Conservation (phyloP, 306 rosid genomes). For the Sindora glabra region DNA sequence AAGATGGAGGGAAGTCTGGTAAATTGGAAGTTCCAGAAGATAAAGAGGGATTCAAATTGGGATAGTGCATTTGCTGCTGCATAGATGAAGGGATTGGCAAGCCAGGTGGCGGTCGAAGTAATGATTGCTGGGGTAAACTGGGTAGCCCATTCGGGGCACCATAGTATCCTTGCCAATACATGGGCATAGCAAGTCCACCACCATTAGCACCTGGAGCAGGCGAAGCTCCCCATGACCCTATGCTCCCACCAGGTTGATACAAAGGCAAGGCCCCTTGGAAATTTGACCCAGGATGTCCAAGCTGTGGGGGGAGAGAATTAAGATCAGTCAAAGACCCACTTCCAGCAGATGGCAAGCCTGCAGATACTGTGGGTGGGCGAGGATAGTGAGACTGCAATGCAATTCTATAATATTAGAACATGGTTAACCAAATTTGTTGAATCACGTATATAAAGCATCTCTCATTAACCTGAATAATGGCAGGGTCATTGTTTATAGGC, state of each 20-base stretch:
- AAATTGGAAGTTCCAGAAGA: constrained; percentile 56
- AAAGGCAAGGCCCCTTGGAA: constrained; percentile 69
- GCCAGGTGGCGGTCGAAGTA: constrained; percentile 81
- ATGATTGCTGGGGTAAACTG: constrained; percentile 68
- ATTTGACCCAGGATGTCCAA: constrained; percentile 65
- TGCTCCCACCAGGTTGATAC: constrained; percentile 79
- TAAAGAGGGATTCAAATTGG: constrained; percentile 49
- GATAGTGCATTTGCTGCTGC: constrained; percentile 78
- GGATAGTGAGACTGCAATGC: constrained; percentile 80
- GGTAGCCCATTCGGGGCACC: constrained; percentile 78
- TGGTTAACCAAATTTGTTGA: constrained; percentile 1
- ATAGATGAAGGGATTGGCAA: constrained; percentile 62
- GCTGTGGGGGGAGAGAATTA: constrained; percentile 49
- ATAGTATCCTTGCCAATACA: constrained; percentile 98
- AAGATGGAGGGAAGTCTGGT: constrained; percentile 48
- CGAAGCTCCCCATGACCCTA: constrained; percentile 79
- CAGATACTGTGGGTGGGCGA: constrained; percentile 41
- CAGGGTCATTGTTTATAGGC: constrained; percentile 72
- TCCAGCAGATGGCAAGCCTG: constrained; percentile 60
- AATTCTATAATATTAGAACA: constrained; percentile 17
- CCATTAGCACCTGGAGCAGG: constrained; percentile 66
- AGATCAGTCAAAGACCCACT: constrained; percentile 59
- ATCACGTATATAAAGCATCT: not conserved
- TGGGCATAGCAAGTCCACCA: constrained; percentile 73
- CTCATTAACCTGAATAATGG: constrained; percentile 68